Percentiles rank a stretch among this genome's conserved stretches.
Evolutionary conservation across 306 rosid species (phyloP).

Genomic region (Purshia tridentata): DNA sequence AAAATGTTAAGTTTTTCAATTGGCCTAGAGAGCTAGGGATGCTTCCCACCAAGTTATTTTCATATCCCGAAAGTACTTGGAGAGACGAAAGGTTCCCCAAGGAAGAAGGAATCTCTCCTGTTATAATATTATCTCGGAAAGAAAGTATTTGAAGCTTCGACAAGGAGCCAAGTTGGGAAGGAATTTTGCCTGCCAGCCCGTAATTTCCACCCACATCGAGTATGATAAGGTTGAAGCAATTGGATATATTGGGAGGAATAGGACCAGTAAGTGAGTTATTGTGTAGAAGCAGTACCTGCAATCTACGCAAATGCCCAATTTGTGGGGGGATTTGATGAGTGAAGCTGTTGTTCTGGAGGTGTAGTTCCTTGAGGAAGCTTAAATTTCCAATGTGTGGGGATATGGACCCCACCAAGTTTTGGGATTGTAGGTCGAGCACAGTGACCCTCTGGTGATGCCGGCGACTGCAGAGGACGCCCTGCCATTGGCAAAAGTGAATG

Average conservation of each 20-base stretch:
- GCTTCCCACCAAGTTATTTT: background rate
- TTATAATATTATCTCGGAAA: accelerated
- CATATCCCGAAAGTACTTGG: accelerated
- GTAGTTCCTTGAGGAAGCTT: no score
- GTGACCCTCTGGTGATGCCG: no score
- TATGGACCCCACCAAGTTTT: no score
- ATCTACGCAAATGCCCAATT: background rate
- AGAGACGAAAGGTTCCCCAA: background rate
- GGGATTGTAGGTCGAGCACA: no score
- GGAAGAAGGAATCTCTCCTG: background rate
- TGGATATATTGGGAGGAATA: background rate
- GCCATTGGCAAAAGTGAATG: no score
- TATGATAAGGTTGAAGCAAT: background rate
- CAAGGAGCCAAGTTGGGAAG: background rate
- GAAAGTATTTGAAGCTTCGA: background rate
- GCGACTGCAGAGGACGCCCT: no score
- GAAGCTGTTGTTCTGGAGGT: no score
- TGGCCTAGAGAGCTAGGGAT: background rate
- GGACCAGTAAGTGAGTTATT: background rate
- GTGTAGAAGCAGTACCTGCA: accelerated
- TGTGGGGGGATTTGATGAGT: no score
- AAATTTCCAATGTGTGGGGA: no score
- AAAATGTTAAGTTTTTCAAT: background rate
- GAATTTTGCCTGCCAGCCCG: background rate
- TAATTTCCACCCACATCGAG: accelerated